Conservation (phyloP, 345 rosid genomes). For the Eucalyptus camaldulensis region DNA sequence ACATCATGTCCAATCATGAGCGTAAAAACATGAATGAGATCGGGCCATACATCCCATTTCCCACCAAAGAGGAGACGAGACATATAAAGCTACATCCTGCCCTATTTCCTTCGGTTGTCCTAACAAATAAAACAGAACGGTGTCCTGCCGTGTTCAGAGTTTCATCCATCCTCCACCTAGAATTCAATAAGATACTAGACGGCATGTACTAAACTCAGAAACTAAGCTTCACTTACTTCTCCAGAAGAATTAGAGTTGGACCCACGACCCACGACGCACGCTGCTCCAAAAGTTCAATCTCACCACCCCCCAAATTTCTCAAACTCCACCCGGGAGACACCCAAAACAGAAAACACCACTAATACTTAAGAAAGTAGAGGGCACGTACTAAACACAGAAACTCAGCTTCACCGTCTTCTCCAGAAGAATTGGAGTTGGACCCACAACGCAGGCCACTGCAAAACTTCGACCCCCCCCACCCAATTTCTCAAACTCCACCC, state of each 20-base stretch:
- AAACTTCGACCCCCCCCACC: background rate
- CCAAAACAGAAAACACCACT: background rate
- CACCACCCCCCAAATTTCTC: background rate
- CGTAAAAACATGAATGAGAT: background rate
- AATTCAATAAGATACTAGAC: background rate
- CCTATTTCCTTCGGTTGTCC: background rate
- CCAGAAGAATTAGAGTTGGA: background rate
- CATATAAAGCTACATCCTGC: background rate
- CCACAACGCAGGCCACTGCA: background rate
- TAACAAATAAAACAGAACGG: background rate
- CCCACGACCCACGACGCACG: background rate
- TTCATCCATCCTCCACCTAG: background rate
- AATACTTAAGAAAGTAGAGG: background rate
- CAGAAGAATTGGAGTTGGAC: background rate
- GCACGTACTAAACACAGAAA: background rate
- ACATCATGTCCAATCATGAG: background rate
- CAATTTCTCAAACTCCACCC: background rate
- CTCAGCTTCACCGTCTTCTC: background rate
- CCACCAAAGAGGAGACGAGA: background rate
- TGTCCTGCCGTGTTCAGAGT: background rate
- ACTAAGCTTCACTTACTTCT: background rate
- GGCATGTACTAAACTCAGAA: background rate
- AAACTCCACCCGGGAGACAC: background rate
- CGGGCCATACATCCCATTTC: background rate
- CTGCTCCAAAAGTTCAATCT: background rate